Evolutionary conservation across 768 basidiomycete genomes (phyloP).

Genomic region (Phanerochaete sordida): DNA sequence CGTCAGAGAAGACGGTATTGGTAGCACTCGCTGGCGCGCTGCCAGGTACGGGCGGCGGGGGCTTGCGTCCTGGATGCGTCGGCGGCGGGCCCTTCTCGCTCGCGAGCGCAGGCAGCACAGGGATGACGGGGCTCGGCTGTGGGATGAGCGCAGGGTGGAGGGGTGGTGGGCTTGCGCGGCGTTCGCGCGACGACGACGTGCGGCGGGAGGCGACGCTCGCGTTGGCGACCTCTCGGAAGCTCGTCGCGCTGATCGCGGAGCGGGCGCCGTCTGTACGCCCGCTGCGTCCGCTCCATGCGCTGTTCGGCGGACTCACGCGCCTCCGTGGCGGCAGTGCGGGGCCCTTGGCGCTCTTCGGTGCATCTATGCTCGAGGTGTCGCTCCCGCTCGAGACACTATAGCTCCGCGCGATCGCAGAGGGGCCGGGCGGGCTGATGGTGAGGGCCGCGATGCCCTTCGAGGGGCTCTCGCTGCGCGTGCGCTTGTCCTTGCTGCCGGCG

Average conservation of each 20-base stretch:
- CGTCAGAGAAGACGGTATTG: constrained; percentile 22
- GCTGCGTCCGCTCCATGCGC: constrained; percentile 3
- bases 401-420: not conserved
- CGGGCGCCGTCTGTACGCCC: not conserved
- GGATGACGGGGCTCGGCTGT: constrained; percentile 49
- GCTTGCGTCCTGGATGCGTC: constrained; percentile 53
- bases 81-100: constrained; percentile 31
- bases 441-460: constrained; percentile 8
- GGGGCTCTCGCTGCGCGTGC: constrained; percentile 22
- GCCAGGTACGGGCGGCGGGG: constrained; percentile 7
- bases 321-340: constrained; percentile 37
- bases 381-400: not conserved
- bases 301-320: constrained; percentile 28
- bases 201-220: constrained; percentile 25
- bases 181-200: constrained; percentile 8
- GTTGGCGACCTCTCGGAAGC: constrained; percentile 40
- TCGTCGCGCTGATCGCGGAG: constrained; percentile 31
- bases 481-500: not conserved
- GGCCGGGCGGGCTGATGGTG: not conserved
- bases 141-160: constrained; percentile 29
- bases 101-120: constrained; percentile 39
- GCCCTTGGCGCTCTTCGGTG: constrained; percentile 3
- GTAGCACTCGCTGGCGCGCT: constrained; percentile 1
- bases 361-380: not conserved
- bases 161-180: constrained; percentile 15